Base-by-base conservation (phyloP, 2,329 filamentous ascomycete genomes). In the Kalaharituber pfeilii region DNA sequence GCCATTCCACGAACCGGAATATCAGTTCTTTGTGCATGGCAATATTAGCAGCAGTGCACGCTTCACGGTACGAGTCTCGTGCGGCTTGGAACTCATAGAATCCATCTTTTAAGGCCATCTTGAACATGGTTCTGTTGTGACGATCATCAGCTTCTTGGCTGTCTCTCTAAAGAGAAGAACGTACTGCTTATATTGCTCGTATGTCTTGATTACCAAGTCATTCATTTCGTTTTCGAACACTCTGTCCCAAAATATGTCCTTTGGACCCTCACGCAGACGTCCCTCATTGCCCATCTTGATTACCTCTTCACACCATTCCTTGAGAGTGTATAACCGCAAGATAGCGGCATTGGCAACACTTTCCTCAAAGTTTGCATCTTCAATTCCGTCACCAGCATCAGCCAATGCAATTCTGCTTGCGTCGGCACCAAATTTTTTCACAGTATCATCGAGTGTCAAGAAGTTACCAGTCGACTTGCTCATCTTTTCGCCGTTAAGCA, bases 401-500 rank as follows among this genome's bases (percentile, higher is more conserved):
- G 89, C 89, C 59, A 98, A 80, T 2, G 88, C 87, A 64, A 96
- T 84, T 66, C 89, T 79, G 44, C 84, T 83, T 11, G 91, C 91
- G 67, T 96, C 91, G 7, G 91, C 89, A 65, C 91, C 91, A 64
- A 91, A 98, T 69, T 98, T 98, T 63, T 81, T 77, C 13, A 89
- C 82, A 27, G 88, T 77, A 59, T 95, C 85, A 53, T 81, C 77
- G 52, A 96, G 74, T 9, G 91, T 96, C 68, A 98, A 75, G 74
- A 98, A 98, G 72, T 96, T 98, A 59, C 91, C 91, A 0, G 88
- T 95, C 53, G 83, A 89, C 74, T 98, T 98, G 68, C 81, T 84
- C 91, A 98, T 98, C 77, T 98, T 98, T 67, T 94, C 86, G 50
- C 89, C 89, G 67, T 98, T 98, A 60, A 98, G 75, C 69, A 94